Conservation (phyloP, 1,139 yeast species). For the Keqinozyma sinolaborantium region DNA sequence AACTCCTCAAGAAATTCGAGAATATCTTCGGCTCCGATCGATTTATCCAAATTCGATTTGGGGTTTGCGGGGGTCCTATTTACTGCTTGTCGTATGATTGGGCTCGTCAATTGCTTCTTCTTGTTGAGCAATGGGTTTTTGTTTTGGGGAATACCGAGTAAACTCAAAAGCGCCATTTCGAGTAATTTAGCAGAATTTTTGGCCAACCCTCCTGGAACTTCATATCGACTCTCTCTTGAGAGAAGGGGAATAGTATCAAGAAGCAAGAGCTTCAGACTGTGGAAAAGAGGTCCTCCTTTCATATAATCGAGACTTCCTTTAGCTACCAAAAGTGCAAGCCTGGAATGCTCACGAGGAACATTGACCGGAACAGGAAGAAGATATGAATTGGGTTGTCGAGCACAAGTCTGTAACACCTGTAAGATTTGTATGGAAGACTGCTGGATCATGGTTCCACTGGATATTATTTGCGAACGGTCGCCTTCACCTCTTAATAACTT, state of each 20-base stretch:
- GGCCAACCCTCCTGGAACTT: slow-evolving; percentile 60
- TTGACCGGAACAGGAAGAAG: slow-evolving; percentile 68
- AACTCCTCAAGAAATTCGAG: slow-evolving; percentile 9
- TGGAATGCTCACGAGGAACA: slow-evolving; percentile 63
- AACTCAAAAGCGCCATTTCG: slow-evolving; percentile 56
- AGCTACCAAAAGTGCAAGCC: slow-evolving; percentile 68
- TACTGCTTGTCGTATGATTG: slow-evolving; percentile 24
- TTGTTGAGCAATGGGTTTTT: slow-evolving; percentile 8
- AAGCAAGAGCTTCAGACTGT: slow-evolving; percentile 59
- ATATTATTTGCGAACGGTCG: slow-evolving; percentile 24
- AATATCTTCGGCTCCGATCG: slow-evolving; percentile 1
- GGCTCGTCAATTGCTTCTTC: slow-evolving; percentile 16
- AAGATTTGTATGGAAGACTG: slow-evolving; percentile 71
- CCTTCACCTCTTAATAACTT: slow-evolving; percentile 25
- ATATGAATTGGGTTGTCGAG: slow-evolving; percentile 34
- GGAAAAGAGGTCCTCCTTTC: slow-evolving; percentile 77
- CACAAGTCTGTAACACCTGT: slow-evolving; percentile 51
- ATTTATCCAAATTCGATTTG: slow-evolving; percentile 2
- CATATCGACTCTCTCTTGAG: slow-evolving; percentile 46
- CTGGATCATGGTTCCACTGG: slow-evolving; percentile 59
- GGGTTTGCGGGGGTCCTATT: slow-evolving; percentile 8
- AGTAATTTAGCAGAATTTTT: slow-evolving; percentile 51
- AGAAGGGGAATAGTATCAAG: slow-evolving; percentile 47
- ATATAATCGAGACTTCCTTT: slow-evolving; percentile 80
- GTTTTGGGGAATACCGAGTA: slow-evolving; percentile 34